Evolutionary conservation across 352 stramenopile species (phyloP).

Genomic region (Pythium dissotocum): DNA sequence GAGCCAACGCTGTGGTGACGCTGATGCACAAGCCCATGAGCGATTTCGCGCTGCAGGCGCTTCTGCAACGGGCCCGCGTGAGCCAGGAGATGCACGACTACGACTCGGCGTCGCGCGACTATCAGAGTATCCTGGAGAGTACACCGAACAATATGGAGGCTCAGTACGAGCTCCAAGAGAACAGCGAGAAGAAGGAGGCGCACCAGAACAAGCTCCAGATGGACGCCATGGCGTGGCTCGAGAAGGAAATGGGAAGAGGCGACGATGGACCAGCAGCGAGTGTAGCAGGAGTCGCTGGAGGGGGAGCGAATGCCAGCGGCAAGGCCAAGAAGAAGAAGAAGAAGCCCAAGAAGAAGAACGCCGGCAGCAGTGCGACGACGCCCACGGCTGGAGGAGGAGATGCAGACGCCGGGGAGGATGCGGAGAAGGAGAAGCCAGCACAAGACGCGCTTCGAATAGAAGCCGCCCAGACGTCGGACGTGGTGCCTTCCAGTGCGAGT

Average conservation of each 20-base stretch:
- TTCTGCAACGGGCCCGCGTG: conserved; percentile 59
- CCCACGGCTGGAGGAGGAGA: conserved; percentile 6
- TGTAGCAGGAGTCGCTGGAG: background rate
- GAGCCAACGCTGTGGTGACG: background rate
- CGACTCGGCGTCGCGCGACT: conserved; percentile 62
- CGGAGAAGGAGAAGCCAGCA: conserved; percentile 28
- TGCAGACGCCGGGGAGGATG: conserved; percentile 5
- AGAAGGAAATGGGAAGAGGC: conserved; percentile 28
- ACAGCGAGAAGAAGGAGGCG: conserved; percentile 37
- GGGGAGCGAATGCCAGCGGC: background rate
- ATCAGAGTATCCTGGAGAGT: conserved; percentile 55
- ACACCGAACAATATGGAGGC: conserved; percentile 78
- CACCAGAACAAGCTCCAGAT: conserved; percentile 45
- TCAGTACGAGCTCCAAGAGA: conserved; percentile 71
- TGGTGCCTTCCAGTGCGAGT: background rate
- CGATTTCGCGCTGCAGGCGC: conserved; percentile 49
- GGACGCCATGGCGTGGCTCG: conserved; percentile 53
- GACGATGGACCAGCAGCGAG: conserved; percentile 12
- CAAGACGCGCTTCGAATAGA: conserved; percentile 30
- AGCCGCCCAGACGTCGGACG: conserved; percentile 9
- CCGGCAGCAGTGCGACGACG: background rate
- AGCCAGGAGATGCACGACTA: conserved; percentile 47
- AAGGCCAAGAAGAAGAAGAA: conserved; percentile 70
- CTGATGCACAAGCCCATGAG: conserved; percentile 40
- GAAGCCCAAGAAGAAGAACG: conserved; percentile 72